Percentiles rank a stretch among this genome's conserved stretches.
These are phyloP conservation scores for Fusarium sp. DNA, from an alignment of 2,329 filamentous ascomycete species.

Conservation along the genomic window DNA sequence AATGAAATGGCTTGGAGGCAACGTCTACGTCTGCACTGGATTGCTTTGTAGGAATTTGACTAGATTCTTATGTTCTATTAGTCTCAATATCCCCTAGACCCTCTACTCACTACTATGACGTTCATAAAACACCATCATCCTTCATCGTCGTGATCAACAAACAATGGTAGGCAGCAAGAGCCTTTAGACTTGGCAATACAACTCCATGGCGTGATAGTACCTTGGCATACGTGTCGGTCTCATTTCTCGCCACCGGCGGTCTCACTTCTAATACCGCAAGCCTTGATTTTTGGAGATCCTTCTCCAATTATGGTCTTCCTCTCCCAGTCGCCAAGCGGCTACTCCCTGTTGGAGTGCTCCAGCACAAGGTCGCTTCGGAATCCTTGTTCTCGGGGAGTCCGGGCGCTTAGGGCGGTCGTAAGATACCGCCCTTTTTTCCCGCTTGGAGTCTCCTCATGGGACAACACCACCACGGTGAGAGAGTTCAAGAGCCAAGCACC, in stretches of 20 bases:
- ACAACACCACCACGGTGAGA: neutral
- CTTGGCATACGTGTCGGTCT: neutral
- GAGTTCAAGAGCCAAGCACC: neutral
- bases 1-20: neutral
- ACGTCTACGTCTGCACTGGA: neutral
- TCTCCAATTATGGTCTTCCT: neutral
- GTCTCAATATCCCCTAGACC: neutral
- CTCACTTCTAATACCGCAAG: neutral
- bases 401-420: neutral
- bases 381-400: neutral
- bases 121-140: neutral
- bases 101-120: neutral
- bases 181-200: neutral
- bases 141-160: neutral
- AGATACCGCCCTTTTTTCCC: neutral
- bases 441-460: neutral
- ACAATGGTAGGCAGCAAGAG: neutral
- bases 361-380: neutral
- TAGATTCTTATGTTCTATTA: neutral
- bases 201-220: neutral
- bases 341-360: neutral
- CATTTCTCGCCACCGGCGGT: neutral
- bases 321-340: neutral
- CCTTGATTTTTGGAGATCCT: neutral
- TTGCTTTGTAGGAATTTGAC: neutral